Percentiles rank a stretch among this genome's conserved stretches.
These are phyloP conservation scores for Suillus cothurnatus DNA, from an alignment of 768 basidiomycete species.

Conservation along the genomic window DNA sequence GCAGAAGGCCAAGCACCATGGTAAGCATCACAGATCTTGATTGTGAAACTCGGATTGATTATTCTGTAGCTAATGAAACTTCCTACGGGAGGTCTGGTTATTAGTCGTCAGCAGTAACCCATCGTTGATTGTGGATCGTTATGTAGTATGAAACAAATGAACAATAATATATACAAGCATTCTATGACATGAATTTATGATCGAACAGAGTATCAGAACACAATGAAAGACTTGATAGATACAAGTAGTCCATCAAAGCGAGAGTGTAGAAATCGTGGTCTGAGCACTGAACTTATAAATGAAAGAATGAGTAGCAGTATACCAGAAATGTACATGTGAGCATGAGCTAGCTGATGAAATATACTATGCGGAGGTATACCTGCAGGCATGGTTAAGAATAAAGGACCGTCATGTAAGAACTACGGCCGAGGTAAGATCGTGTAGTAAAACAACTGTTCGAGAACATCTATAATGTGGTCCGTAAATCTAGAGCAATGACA, in stretches of 20 bases:
- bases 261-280: background rate
- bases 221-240: background rate
- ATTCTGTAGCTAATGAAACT: slow-evolving; percentile 15
- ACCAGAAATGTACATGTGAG: background rate
- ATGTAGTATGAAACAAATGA: background rate
- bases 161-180: background rate
- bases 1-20: slow-evolving; percentile 43
- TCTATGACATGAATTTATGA: background rate
- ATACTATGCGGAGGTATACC: background rate
- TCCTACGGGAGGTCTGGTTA: background rate
- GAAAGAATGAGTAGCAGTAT: background rate
- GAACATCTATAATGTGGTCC: too few species aligned
- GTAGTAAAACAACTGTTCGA: background rate
- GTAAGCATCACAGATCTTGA: slow-evolving; percentile 20
- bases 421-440: background rate
- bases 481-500: slow-evolving; percentile 17
- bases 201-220: background rate
- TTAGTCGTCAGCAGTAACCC: background rate
- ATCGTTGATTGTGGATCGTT: background rate
- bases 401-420: background rate
- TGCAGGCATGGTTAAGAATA: background rate
- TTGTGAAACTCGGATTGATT: background rate
- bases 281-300: background rate
- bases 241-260: background rate
- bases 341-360: background rate